phyloP scores from a whole-genome alignment of 2,329 filamentous ascomycete genomes.

The Colletotrichum higginsianum region DNA sequence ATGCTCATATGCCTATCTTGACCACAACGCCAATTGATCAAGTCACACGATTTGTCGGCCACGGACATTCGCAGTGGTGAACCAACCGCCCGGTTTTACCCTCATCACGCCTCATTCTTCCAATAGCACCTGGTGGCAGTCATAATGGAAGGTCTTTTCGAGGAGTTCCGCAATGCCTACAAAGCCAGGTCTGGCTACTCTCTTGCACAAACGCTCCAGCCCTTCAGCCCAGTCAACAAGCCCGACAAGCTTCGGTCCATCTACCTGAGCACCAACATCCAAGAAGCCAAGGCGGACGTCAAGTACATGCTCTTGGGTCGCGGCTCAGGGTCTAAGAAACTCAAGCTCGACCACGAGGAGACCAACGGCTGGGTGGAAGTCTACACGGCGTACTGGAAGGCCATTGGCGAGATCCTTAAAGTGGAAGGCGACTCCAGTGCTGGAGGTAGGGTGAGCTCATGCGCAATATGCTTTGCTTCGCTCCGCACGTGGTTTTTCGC shows the following conservation, averaged over 20 bases:
- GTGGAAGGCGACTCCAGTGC: constrained; percentile 67
- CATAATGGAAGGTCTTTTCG: constrained; percentile 81
- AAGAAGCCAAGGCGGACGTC: constrained; percentile 78
- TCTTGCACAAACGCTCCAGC: constrained; percentile 82
- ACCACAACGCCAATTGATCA: background rate
- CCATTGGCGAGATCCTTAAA: constrained; percentile 79
- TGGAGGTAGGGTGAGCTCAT: constrained; percentile 48
- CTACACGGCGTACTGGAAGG: constrained; percentile 87
- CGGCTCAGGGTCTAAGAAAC: constrained; percentile 59
- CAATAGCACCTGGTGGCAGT: background rate
- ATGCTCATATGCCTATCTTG: background rate
- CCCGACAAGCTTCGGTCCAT: constrained; percentile 79
- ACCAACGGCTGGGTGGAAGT: constrained; percentile 88
- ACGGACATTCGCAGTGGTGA: background rate
- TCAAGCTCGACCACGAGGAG: constrained; percentile 76
- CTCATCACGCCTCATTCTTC: background rate
- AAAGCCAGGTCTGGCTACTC: constrained; percentile 76
- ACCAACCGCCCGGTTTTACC: background rate
- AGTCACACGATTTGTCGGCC: background rate
- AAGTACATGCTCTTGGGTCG: constrained; percentile 77
- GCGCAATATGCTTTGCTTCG: constrained; percentile 6
- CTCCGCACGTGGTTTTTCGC: no score
- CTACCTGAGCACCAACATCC: constrained; percentile 77
- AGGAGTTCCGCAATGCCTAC: constrained; percentile 81
- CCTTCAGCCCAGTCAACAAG: constrained; percentile 74